A percentile compares a stretch with the other conserved stretches of the same genome.
Conservation (phyloP, 2,329 filamentous ascomycete genomes). For the Sporothrix curviconia region DNA sequence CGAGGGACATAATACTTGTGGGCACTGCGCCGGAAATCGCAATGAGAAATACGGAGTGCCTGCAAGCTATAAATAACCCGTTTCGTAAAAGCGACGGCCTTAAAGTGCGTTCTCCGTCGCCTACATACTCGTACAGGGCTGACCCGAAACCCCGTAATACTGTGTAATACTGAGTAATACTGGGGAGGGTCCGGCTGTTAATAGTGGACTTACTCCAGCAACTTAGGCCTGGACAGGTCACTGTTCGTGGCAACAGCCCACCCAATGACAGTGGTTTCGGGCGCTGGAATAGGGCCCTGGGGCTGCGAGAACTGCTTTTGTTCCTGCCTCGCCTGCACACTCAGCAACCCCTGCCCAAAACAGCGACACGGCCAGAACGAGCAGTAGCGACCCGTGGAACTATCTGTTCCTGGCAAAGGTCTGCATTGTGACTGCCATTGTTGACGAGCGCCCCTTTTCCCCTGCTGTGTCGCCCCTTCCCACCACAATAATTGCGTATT, state of each 20-base stretch:
- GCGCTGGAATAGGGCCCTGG: not conserved
- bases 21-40: not conserved
- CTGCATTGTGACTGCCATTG: no score
- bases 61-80: conserved; percentile 6
- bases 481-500: no score
- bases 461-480: no score
- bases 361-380: not conserved
- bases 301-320: not conserved
- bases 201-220: not conserved
- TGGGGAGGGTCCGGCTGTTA: not conserved
- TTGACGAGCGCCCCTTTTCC: not conserved
- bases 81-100: no score
- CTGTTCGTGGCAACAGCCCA: no score
- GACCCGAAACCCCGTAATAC: not conserved
- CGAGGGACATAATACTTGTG: not conserved
- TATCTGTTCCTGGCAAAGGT: no score
- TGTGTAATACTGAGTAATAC: not conserved
- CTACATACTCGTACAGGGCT: not conserved
- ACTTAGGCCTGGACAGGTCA: no score
- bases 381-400: not conserved
- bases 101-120: no score
- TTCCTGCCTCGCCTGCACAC: not conserved
- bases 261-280: not conserved
- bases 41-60: not conserved
- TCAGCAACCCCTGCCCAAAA: no score